Conservation (phyloP, 2,329 filamentous ascomycete genomes). For the Rutstroemia sydowiana region DNA sequence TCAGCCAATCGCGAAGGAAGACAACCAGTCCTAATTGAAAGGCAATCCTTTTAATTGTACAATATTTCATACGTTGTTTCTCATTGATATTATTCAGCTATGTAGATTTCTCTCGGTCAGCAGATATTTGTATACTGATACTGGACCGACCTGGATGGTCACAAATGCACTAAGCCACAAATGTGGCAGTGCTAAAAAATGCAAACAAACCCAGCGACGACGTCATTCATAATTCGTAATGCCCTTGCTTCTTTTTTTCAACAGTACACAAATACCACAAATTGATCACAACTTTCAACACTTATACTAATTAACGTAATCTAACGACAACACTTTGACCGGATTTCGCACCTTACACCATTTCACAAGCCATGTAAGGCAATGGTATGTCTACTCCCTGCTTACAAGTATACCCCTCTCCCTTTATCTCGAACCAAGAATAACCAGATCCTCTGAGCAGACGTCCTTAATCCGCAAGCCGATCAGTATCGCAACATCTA, state of each 20-base stretch:
- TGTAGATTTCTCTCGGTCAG: too few relatives aligned
- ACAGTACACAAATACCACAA: not conserved
- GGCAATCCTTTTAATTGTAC: too few relatives aligned
- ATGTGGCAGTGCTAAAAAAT: not conserved
- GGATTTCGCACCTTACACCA: not conserved
- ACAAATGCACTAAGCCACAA: not conserved
- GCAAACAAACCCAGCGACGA: not conserved
- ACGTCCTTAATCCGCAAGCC: conserved; percentile 42
- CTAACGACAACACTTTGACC: not conserved
- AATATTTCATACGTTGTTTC: too few relatives aligned
- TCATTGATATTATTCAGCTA: too few relatives aligned
- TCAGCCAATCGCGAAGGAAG: too few relatives aligned
- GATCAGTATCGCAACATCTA: conserved; percentile 49
- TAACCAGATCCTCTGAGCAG: conserved; percentile 32
- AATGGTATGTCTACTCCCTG: not conserved
- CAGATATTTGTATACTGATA: too few relatives aligned
- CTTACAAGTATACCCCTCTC: not conserved
- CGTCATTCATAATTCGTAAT: not conserved
- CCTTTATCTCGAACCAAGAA: not conserved
- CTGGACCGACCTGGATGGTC: too few relatives aligned
- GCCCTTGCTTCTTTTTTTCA: not conserved
- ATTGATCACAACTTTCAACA: not conserved
- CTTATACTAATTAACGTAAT: not conserved
- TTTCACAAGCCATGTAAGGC: not conserved
- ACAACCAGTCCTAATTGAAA: too few relatives aligned